Percentiles rank a stretch among this genome's conserved stretches.
Conservation (phyloP, 805 yeast species). For the Myxozyma melibiosi region DNA sequence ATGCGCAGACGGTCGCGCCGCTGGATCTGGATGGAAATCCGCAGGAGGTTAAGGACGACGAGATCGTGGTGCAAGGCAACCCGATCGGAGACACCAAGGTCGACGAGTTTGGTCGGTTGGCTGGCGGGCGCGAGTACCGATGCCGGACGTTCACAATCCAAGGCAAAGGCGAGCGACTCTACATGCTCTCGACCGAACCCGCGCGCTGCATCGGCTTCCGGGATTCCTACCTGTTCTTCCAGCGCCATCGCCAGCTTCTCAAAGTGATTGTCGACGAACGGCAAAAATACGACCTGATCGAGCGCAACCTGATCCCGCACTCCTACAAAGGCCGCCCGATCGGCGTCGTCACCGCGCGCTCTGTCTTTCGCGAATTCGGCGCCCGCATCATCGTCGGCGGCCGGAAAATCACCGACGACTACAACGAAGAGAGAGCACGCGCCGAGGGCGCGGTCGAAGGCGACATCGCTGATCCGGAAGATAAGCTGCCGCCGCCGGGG, state of each 20-base stretch:
- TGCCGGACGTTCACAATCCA: constrained; percentile 48
- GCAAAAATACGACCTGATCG: constrained; percentile 81
- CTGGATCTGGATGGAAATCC: constrained; percentile 72
- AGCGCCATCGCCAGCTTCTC: constrained; percentile 74
- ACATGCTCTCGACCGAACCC: constrained; percentile 93
- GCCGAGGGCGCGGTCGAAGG: constrained; percentile 68
- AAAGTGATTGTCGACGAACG: constrained; percentile 73
- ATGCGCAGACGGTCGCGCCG: constrained; percentile 51
- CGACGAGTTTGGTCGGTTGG: constrained; percentile 63
- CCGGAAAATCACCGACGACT: constrained; percentile 79
- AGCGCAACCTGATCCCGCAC: constrained; percentile 78
- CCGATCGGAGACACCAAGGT: constrained; percentile 77
- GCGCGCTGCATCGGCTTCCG: constrained; percentile 93
- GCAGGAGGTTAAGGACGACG: constrained; percentile 67
- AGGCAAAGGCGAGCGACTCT: constrained; percentile 69
- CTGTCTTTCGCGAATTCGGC: constrained; percentile 90
- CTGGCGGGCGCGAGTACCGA: constrained; percentile 73
- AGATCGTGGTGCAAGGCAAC: constrained; percentile 75
- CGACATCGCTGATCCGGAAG: constrained; percentile 69
- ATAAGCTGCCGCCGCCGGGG: constrained; percentile 49
- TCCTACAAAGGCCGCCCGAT: constrained; percentile 90
- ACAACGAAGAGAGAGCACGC: constrained; percentile 65
- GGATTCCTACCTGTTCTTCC: constrained; percentile 86
- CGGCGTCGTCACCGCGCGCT: constrained; percentile 86
- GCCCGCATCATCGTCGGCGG: constrained; percentile 81